phyloP scores from a whole-genome alignment of 495 filamentous ascomycete species.

The Tuber indicum region DNA sequence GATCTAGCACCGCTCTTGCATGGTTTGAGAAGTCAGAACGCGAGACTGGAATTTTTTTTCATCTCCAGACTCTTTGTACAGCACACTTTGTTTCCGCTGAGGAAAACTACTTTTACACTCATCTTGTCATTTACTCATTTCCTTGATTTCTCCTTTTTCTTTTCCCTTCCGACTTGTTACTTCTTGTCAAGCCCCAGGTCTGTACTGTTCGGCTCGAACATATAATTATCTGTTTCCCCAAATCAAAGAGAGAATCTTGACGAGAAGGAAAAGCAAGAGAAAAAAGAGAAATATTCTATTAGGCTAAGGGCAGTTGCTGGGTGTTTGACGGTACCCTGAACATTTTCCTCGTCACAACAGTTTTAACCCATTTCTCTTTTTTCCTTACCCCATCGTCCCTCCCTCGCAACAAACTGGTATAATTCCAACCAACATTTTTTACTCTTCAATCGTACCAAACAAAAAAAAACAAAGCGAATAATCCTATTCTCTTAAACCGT shows the following conservation, averaged over 20 bases:
- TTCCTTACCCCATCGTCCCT: conserved; percentile 24
- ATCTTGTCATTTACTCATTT: conserved; percentile 2
- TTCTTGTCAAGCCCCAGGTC: conserved; percentile 1
- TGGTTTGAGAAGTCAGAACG: conserved; percentile 1
- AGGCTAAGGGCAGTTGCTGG: conserved; percentile 15
- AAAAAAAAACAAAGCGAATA: conserved; percentile 37
- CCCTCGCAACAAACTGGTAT: conserved; percentile 35
- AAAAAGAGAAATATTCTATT: conserved; percentile 31
- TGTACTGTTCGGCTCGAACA: conserved; percentile 1
- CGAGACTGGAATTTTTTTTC: conserved; percentile 1
- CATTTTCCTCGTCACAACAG: conserved; percentile 21
- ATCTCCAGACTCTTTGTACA: conserved; percentile 6
- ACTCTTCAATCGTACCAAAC: conserved; percentile 30
- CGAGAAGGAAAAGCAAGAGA: conserved; percentile 23
- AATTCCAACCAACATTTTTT: conserved; percentile 36
- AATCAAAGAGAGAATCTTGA: conserved; percentile 39
- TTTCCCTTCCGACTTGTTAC: background rate
- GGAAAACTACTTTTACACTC: background rate
- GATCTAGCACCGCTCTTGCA: background rate
- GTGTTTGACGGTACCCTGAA: conserved; percentile 5
- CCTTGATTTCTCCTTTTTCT: background rate
- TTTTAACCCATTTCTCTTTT: conserved; percentile 24
- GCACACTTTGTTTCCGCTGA: conserved; percentile 6
- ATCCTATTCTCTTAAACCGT: conserved; percentile 35
- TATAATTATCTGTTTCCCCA: conserved; percentile 33